Percentiles rank a stretch among this genome's conserved stretches.
Conservation (phyloP, 306 rosid species). For the Dryas octopetala region DNA sequence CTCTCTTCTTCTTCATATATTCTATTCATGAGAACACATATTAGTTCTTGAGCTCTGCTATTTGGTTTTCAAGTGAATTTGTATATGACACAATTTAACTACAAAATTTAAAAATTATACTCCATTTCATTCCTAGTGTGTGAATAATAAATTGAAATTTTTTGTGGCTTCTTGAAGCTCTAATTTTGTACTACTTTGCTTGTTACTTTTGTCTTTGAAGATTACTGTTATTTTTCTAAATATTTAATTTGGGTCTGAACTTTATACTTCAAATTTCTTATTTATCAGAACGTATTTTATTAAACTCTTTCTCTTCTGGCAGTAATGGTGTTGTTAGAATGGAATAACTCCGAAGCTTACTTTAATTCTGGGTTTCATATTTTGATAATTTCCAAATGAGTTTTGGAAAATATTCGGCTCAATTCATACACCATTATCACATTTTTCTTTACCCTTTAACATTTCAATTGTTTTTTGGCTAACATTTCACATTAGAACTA, state of each 20-base stretch:
- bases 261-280: neutral
- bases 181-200: neutral
- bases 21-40: conserved; percentile 24
- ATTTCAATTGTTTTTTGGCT: neutral
- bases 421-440: too few relatives aligned
- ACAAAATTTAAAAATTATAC: neutral
- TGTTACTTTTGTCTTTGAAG: neutral
- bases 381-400: neutral
- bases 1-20: conserved; percentile 20
- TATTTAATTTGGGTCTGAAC: neutral
- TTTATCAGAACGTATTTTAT: neutral
- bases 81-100: neutral
- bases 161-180: neutral
- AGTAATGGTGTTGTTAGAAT: neutral
- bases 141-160: neutral
- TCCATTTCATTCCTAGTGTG: neutral
- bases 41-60: conserved; percentile 14
- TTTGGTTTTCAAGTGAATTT: conserved; percentile 31
- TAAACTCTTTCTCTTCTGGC: neutral
- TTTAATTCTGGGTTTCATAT: neutral
- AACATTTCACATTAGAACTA: neutral
- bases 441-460: neutral
- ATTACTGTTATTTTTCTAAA: neutral
- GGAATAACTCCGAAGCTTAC: neutral
- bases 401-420: neutral